Evolutionary conservation across 371 early-diverging fungal genomes (phyloP).

Genomic region (Mortierella sp.): DNA sequence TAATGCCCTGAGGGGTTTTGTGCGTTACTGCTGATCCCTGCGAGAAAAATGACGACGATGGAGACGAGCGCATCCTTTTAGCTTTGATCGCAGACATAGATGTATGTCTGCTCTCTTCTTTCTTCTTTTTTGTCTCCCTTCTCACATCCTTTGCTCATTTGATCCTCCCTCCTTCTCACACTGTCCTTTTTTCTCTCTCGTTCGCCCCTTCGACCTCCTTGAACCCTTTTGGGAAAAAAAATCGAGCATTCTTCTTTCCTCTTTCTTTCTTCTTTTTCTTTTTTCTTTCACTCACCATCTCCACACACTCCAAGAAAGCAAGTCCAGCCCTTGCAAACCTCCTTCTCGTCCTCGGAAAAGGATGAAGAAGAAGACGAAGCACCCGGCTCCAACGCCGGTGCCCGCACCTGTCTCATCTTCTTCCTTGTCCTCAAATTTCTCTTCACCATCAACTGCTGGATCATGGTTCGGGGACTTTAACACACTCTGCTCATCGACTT

Average conservation of each 20-base stretch:
- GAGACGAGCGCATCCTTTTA: not conserved
- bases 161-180: not conserved
- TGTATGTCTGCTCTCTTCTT: not conserved
- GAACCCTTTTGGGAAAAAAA: not conserved
- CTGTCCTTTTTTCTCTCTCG: not conserved
- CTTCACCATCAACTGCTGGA: not conserved
- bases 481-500: conserved; percentile 19
- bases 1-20: no score
- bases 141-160: not conserved
- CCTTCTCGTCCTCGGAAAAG: not conserved
- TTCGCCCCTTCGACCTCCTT: not conserved
- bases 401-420: not conserved
- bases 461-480: conserved; percentile 42
- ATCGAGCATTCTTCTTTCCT: not conserved
- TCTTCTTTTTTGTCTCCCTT: not conserved
- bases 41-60: not conserved
- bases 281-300: not conserved
- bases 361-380: not conserved
- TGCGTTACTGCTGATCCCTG: not conserved
- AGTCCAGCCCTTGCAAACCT: no score
- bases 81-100: not conserved
- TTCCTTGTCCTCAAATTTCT: not conserved
- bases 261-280: not conserved
- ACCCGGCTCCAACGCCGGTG: not conserved
- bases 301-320: not conserved